Evolutionary conservation across 495 filamentous ascomycete species (phyloP).

Genomic region (Annulohypoxylon nitens): DNA sequence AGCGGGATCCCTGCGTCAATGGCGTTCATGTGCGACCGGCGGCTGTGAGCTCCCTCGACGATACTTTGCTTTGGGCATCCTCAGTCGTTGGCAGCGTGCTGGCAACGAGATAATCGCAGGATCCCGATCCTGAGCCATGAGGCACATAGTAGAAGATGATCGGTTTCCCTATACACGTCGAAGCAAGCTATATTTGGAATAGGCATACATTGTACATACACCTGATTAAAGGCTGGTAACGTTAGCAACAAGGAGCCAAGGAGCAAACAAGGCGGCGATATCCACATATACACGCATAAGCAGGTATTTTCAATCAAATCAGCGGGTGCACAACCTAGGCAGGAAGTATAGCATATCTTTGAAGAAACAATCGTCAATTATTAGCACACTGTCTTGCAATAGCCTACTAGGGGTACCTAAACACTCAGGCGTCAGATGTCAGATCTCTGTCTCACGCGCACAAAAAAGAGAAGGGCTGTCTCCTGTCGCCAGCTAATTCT

Average conservation of each 20-base stretch:
- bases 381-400: slow-evolving; percentile 27
- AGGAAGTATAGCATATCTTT: background rate
- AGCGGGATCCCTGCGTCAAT: slow-evolving; percentile 5
- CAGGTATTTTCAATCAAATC: background rate
- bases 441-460: background rate
- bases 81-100: slow-evolving; percentile 19
- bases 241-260: background rate
- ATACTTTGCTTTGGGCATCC: slow-evolving; percentile 26
- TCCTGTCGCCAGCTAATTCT: slow-evolving; percentile 6
- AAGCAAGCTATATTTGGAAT: background rate
- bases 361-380: slow-evolving; percentile 21
- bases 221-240: background rate
- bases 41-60: slow-evolving; percentile 7
- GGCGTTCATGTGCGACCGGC: slow-evolving; percentile 15
- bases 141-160: background rate
- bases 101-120: background rate
- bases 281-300: slow-evolving; percentile 9
- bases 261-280: background rate
- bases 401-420: slow-evolving; percentile 32
- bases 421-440: slow-evolving; percentile 6
- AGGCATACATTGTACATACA: background rate
- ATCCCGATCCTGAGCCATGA: background rate
- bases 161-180: background rate
- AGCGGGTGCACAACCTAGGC: background rate
- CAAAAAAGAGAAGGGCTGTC: background rate